These are phyloP conservation scores for Ascochyta clinopodiicola DNA, from an alignment of 2,329 filamentous ascomycete species.

Conservation along the genomic window DNA sequence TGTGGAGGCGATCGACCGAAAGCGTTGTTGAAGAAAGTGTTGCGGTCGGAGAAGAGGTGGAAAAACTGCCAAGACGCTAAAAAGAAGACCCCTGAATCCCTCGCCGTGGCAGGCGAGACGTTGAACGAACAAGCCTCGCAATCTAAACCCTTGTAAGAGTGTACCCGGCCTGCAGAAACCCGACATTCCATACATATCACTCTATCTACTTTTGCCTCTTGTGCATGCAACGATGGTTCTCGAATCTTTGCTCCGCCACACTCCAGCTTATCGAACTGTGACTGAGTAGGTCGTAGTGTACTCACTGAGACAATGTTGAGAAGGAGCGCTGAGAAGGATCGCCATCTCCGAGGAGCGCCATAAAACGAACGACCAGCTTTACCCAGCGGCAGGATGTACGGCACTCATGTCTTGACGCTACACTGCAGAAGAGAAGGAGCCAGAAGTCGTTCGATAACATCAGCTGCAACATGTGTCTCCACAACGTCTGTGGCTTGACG, in stretches of 20 bases:
- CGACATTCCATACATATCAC: background rate
- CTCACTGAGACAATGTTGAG: background rate
- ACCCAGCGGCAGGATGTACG: background rate
- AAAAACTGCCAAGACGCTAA: constrained; percentile 2
- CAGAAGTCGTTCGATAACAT: background rate
- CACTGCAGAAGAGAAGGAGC: background rate
- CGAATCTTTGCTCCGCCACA: background rate
- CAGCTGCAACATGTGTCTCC: background rate
- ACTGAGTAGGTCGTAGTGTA: background rate
- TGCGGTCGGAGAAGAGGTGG: background rate
- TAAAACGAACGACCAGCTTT: background rate
- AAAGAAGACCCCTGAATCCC: background rate
- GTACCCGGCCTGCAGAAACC: background rate
- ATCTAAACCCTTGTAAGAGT: background rate
- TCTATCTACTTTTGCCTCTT: background rate
- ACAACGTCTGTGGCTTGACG: background rate
- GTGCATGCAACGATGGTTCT: background rate
- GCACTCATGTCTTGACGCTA: background rate
- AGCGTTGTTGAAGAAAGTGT: background rate
- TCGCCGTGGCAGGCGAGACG: constrained; percentile 4
- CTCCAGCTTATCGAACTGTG: background rate
- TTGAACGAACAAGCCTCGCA: constrained; percentile 12
- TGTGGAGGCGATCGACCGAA: background rate
- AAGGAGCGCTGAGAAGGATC: background rate
- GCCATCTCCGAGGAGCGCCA: background rate